phyloP scores from a whole-genome alignment of 805 yeast species.

The Candida andamanensis region DNA sequence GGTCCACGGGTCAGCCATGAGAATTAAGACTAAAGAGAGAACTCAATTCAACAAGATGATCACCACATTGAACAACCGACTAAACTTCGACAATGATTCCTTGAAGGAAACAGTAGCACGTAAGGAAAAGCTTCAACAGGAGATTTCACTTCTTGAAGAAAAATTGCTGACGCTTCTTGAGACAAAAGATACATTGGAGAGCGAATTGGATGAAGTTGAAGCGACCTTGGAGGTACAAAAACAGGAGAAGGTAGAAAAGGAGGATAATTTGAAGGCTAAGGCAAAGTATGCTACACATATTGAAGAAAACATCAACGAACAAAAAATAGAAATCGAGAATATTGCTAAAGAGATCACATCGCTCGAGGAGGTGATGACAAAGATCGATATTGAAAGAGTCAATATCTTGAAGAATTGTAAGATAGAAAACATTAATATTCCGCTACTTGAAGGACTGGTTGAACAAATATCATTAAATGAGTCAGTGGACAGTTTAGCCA shows the following conservation, averaged over 20 bases:
- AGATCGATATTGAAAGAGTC: constrained; percentile 50
- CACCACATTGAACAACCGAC: constrained; percentile 52
- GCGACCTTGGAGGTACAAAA: constrained; percentile 23
- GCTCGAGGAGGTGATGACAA: constrained; percentile 51
- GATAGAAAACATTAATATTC: constrained; percentile 61
- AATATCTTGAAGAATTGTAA: constrained; percentile 67
- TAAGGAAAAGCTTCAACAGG: constrained; percentile 37
- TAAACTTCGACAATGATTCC: constrained; percentile 62
- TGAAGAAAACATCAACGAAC: constrained; percentile 33
- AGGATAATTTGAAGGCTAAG: constrained; percentile 13
- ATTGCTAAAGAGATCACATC: constrained; percentile 30
- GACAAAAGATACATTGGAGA: constrained; percentile 26
- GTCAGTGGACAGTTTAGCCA: constrained; percentile 32
- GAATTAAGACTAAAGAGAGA: constrained; percentile 56
- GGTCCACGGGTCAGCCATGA: constrained; percentile 53
- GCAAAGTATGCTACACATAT: constrained; percentile 15
- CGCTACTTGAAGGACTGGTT: constrained; percentile 56
- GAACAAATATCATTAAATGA: constrained; percentile 59
- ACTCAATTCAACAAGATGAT: constrained; percentile 59
- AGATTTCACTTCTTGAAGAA: constrained; percentile 30
- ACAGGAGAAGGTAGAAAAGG: constrained; percentile 15
- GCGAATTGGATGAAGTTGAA: constrained; percentile 18
- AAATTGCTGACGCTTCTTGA: constrained; percentile 26
- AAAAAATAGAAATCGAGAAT: constrained; percentile 25
- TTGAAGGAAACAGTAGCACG: constrained; percentile 46